Evolutionary conservation across 345 rosid genomes (phyloP).

Genomic region (Salix arbutifolia): DNA sequence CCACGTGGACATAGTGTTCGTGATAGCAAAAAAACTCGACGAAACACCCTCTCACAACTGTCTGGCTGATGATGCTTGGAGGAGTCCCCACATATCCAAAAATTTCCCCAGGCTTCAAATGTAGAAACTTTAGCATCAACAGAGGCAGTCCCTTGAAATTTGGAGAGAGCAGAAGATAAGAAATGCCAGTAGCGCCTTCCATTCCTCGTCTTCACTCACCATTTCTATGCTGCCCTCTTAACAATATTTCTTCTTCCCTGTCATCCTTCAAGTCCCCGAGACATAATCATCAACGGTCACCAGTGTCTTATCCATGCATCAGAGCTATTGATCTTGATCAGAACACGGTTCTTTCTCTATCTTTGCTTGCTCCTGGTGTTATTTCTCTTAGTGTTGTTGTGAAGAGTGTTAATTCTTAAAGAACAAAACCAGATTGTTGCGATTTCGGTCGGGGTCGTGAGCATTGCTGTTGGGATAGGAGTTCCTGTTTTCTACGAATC

Average conservation of each 20-base stretch:
- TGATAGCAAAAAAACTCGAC: not conserved
- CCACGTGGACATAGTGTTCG: conserved; percentile 4
- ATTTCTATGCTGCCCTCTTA: conserved; percentile 47
- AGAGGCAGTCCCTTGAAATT: not conserved
- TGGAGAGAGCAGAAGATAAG: not conserved
- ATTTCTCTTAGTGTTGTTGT: not conserved
- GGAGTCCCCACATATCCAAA: conserved; percentile 28
- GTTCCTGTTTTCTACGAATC: conserved; percentile 78
- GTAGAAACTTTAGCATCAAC: not conserved
- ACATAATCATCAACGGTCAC: conserved; percentile 36
- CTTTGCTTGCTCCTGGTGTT: not conserved
- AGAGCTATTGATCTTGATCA: conserved; percentile 72
- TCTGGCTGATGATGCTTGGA: conserved; percentile 27
- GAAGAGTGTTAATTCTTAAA: not conserved
- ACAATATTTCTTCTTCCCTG: conserved; percentile 17
- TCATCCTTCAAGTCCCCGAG: conserved; percentile 21
- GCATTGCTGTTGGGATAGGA: conserved; percentile 81
- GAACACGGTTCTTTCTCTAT: conserved; percentile 55
- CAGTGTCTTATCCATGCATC: conserved; percentile 48
- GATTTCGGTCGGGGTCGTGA: conserved; percentile 69
- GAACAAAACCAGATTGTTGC: conserved; percentile 55
- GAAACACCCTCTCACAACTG: not conserved
- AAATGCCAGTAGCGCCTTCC: conserved; percentile 49
- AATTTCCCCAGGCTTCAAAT: not conserved
- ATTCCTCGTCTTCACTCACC: conserved; percentile 55